Evolutionary conservation across 192 early-diverging fungal species (phyloP).

Genomic region (Glomus cerebriforme): DNA sequence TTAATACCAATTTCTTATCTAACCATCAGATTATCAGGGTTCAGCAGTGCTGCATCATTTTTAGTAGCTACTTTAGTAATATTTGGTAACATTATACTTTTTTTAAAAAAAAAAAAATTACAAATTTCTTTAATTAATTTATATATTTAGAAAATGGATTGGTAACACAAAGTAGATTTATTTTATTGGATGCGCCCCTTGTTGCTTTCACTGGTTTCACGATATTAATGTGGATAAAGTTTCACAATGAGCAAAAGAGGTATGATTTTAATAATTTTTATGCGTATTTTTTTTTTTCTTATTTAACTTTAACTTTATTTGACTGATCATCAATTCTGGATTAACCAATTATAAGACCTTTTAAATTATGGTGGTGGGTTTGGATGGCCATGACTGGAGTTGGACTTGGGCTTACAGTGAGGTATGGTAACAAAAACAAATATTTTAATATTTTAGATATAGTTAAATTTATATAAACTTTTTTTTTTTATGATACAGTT

Average conservation of each 20-base stretch:
- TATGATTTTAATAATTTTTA: neutral
- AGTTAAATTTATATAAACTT: neutral
- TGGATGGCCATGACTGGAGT: slow-evolving; percentile 87
- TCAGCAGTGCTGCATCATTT: slow-evolving; percentile 70
- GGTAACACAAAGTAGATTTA: slow-evolving; percentile 87
- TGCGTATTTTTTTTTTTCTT: neutral
- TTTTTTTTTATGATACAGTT: slow-evolving; percentile 47
- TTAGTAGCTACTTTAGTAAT: slow-evolving; percentile 80
- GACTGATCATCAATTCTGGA: neutral
- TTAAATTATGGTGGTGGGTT: slow-evolving; percentile 79
- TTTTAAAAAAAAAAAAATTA: neutral
- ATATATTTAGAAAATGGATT: slow-evolving; percentile 76
- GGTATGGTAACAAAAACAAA: slow-evolving; percentile 2
- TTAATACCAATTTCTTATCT: slow-evolving; percentile 83
- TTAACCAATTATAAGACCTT: slow-evolving; percentile 55
- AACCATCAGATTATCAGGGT: slow-evolving; percentile 79
- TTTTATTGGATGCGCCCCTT: slow-evolving; percentile 88
- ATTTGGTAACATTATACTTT: slow-evolving; percentile 59
- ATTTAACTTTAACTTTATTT: neutral
- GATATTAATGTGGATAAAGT: slow-evolving; percentile 86
- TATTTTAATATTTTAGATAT: neutral
- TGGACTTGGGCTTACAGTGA: slow-evolving; percentile 63
- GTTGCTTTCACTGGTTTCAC: slow-evolving; percentile 84
- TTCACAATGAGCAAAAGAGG: slow-evolving; percentile 65
- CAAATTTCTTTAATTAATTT: neutral